Evolutionary conservation across 2,329 filamentous ascomycete genomes (phyloP), one percentile per base, ranked within the genome.

Genomic region (Penicillium janthinellum): DNA sequence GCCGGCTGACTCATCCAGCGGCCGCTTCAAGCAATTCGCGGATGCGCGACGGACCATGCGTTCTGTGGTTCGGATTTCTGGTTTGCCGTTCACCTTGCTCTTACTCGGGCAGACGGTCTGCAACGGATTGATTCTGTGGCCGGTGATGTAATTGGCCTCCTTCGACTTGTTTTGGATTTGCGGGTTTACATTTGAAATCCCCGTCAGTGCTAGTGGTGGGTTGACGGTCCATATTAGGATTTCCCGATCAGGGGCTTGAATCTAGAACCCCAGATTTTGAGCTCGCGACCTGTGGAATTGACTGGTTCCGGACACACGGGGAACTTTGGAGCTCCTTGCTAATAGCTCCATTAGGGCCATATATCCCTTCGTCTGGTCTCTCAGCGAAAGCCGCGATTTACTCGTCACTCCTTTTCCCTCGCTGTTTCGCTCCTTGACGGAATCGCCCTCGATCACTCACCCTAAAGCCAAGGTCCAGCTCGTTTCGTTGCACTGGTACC

Each of bases 231-330:
- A 20, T 34, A n/a, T 54, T 56, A 22, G 12, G 12, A 54, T 55
- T 55, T 59, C 44, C 49, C 52, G 53, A 65, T 64, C 63, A 67
- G 64, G 64, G 64, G 64, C 54, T 63, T 56, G 34, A 56, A 56
- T 54, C 47, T 54, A 38, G 25, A 48, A 50, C 56, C 56, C 59
- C 55, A 38, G 51, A 49, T 60, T 61, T 62, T 58, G 54, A 54
- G 58, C 53, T 61, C 59, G 22, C 49, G 48, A 62, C 64, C 61
- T 56, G 60, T 61, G 60, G 39, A 59, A 45, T 20, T 35, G 20
- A 35, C 25, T 47, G 12, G 15, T 34, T n/a, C 41, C 11, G 6
- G 25, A 44, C 20, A 42, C 31, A 47, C 20, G 31, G 44, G 39
- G 8, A 22, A 38, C 45, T 6, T 35, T 35, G 44, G 37, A 48